Base-by-base conservation (phyloP, 2,329 filamentous ascomycete genomes). In the Dactylellina leptospora region DNA sequence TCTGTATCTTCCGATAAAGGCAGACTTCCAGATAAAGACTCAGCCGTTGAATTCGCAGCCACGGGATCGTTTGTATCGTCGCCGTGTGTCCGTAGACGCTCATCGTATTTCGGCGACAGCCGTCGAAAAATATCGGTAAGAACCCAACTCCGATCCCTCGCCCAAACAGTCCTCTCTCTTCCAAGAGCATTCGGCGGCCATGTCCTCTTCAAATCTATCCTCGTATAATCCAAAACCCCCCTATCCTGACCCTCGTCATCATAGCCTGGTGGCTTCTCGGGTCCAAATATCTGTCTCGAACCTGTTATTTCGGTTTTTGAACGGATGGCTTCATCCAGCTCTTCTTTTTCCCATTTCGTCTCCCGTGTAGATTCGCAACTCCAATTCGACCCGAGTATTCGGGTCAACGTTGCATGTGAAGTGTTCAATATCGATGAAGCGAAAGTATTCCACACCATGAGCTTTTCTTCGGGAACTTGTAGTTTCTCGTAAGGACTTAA, bases 71-170 rank as follows among this genome's bases (percentile, higher is more conserved):
- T 59, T 4, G 48, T 42, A 18, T 40, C 38, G 9, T 51, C n/a
- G 13, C 4, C 6, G 13, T 40, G 5, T 16, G 48, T 13, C 9
- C 5, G 45, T 8, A 13, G 20, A 56, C 28, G 27, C 13, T 60
- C 64, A 10, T 42, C 44, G 28, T 73, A 56, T n/a, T 63, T 13
- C 3, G 54, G 42, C 1, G 53, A 56, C 44, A 42, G 38, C 22
- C 8, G 22, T 42, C 45, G 58, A 47, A 64, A 66, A 27, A 75
- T 68, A 33, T 75, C 44, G 6, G 59, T 63, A 23, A 77, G 61
- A 23, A 75, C 70, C 75, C 75, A 77, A 30, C 71, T 76, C 33
- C 74, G 70, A 69, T 77, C 76, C n/a, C 74, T 74, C 27, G 76
- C 76, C 74, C 74, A 74, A 13, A 75, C 68, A 1, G 76, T 77